A percentile compares a stretch with the other conserved stretches of the same genome.
Evolutionary conservation across 2,329 filamentous ascomycete species (phyloP).

Genomic region (Aspergillus alliaceus): DNA sequence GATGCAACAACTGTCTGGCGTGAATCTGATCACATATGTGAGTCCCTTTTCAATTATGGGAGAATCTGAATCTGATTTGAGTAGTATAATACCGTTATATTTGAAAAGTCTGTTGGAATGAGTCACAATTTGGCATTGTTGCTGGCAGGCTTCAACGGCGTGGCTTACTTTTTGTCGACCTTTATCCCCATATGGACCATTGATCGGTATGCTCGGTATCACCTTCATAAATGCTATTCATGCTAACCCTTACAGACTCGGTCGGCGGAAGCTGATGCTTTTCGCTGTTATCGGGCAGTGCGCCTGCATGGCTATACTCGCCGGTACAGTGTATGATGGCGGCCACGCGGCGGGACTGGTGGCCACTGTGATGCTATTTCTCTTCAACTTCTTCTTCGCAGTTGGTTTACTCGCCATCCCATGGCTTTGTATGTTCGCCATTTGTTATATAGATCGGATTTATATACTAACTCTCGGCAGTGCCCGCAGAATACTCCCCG

Average conservation of each 20-base stretch:
- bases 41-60: background rate
- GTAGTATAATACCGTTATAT: slow-evolving; percentile 44
- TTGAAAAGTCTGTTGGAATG: slow-evolving; percentile 48
- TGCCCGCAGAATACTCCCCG: slow-evolving; percentile 48
- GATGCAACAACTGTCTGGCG: slow-evolving; percentile 34
- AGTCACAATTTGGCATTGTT: slow-evolving; percentile 36
- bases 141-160: slow-evolving; percentile 43
- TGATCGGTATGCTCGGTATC: slow-evolving; percentile 24
- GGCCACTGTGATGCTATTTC: slow-evolving; percentile 52
- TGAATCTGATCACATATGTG: slow-evolving; percentile 31
- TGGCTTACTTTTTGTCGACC: slow-evolving; percentile 41
- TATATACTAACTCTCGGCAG: slow-evolving; percentile 12
- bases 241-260: slow-evolving; percentile 29
- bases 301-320: slow-evolving; percentile 49
- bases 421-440: slow-evolving; percentile 33
- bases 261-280: slow-evolving; percentile 61
- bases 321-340: slow-evolving; percentile 45
- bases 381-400: slow-evolving; percentile 57
- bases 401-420: slow-evolving; percentile 49
- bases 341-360: slow-evolving; percentile 42
- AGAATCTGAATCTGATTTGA: background rate
- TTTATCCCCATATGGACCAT: slow-evolving; percentile 41
- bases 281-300: slow-evolving; percentile 55
- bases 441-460: slow-evolving; percentile 22
- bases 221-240: accelerated